Percentiles rank a stretch among this genome's conserved stretches.
These are phyloP conservation scores for Colletotrichum endophyticum DNA, from an alignment of 2,329 filamentous ascomycete genomes.

Conservation along the genomic window DNA sequence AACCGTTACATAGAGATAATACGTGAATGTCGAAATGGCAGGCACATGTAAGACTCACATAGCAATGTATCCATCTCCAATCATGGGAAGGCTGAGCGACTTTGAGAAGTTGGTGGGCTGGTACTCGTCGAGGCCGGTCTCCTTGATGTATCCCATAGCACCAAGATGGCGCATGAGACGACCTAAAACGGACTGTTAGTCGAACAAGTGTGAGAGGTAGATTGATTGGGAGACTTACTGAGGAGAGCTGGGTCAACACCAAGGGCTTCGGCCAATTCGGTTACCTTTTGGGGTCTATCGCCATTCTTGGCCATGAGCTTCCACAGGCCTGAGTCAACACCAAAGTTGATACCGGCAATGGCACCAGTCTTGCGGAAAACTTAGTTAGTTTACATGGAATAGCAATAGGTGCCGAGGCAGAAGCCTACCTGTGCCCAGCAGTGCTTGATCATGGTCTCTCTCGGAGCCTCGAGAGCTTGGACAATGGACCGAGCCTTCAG, in stretches of 20 bases:
- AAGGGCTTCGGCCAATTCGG: constrained; percentile 32
- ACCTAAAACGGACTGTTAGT: background rate
- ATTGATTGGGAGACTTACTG: background rate
- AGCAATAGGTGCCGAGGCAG: background rate
- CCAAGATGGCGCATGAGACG: constrained; percentile 41
- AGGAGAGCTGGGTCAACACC: constrained; percentile 25
- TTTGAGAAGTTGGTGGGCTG: constrained; percentile 41
- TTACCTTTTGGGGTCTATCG: constrained; percentile 29
- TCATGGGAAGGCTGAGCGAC: constrained; percentile 35
- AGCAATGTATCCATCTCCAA: constrained; percentile 37
- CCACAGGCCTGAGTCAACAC: constrained; percentile 41
- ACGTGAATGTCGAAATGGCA: accelerated
- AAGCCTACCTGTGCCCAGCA: constrained; percentile 45
- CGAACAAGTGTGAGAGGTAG: accelerated
- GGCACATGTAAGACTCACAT: constrained; percentile 24
- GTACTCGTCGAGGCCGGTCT: constrained; percentile 39
- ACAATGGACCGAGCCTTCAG: constrained; percentile 36
- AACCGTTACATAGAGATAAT: background rate
- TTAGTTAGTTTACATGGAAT: background rate
- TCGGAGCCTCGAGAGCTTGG: constrained; percentile 45
- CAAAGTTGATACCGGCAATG: constrained; percentile 30
- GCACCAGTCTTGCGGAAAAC: constrained; percentile 23
- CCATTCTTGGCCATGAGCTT: constrained; percentile 32
- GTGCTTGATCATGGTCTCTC: constrained; percentile 53
- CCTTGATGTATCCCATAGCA: constrained; percentile 43